phyloP scores from a whole-genome alignment of 75 land plant species.

The Pinus albicaulis region DNA sequence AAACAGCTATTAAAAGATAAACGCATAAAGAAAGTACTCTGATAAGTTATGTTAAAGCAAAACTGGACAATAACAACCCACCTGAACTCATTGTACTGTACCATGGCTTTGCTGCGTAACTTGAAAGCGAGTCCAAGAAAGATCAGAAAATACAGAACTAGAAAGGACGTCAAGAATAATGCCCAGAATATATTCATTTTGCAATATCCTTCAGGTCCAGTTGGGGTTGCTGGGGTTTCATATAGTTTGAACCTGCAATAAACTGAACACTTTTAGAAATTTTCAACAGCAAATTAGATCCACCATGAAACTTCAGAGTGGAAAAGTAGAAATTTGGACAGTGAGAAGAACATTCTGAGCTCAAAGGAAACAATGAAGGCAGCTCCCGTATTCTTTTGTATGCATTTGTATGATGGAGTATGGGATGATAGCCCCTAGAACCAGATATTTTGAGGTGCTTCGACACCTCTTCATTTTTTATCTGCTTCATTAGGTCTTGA shows the following conservation, averaged over 20 bases:
- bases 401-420: background rate
- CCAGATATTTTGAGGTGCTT: background rate
- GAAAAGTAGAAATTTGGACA: background rate
- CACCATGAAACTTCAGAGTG: background rate
- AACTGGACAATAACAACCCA: conserved; percentile 2
- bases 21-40: background rate
- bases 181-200: conserved; percentile 11
- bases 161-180: conserved; percentile 4
- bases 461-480: background rate
- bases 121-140: conserved; percentile 26
- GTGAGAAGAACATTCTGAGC: background rate
- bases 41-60: background rate
- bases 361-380: background rate
- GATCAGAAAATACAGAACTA: conserved; percentile 23
- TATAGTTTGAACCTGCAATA: background rate
- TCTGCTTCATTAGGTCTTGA: background rate
- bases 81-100: conserved; percentile 39
- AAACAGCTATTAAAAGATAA: background rate
- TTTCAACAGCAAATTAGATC: conserved; percentile 1
- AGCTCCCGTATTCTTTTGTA: background rate
- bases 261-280: conserved; percentile 6
- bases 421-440: background rate
- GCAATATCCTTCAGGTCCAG: conserved; percentile 10
- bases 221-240: too few relatives aligned
- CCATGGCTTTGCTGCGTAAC: conserved; percentile 24